A percentile compares a stretch with the other conserved stretches of the same genome.
These are phyloP conservation scores for Talaromyces thailandensis DNA, from an alignment of 495 filamentous ascomycete species.

Conservation along the genomic window DNA sequence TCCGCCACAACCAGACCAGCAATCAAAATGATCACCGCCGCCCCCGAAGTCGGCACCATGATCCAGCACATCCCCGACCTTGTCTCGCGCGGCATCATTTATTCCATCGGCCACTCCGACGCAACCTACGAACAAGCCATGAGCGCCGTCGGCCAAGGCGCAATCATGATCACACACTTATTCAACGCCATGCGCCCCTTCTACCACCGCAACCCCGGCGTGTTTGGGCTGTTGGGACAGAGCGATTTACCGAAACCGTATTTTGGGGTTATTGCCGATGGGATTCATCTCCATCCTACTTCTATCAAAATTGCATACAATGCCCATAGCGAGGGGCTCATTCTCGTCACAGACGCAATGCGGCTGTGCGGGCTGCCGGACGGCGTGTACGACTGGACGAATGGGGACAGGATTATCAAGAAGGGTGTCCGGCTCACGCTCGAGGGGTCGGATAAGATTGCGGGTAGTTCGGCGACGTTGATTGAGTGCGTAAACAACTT, in stretches of 20 bases:
- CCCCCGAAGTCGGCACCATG: slow-evolving; percentile 65
- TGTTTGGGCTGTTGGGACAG: slow-evolving; percentile 65
- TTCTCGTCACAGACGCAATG: slow-evolving; percentile 56
- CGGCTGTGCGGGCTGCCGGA: slow-evolving; percentile 61
- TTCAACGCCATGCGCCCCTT: slow-evolving; percentile 88
- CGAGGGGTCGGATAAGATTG: slow-evolving; percentile 64
- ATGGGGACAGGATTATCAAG: slow-evolving; percentile 64
- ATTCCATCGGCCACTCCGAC: slow-evolving; percentile 74
- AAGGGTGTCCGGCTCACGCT: slow-evolving; percentile 55
- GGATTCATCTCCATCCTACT: slow-evolving; percentile 53
- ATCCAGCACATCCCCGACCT: slow-evolving; percentile 51
- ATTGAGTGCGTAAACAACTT: slow-evolving; percentile 80
- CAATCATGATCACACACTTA: slow-evolving; percentile 78
- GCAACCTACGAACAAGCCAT: slow-evolving; percentile 68
- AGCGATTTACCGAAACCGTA: slow-evolving; percentile 39
- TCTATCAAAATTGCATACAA: slow-evolving; percentile 52
- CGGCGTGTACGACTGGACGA: slow-evolving; percentile 70
- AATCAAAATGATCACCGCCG: slow-evolving; percentile 72
- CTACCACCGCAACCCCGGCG: slow-evolving; percentile 75
- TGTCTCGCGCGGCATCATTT: slow-evolving; percentile 50
- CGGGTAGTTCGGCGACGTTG: slow-evolving; percentile 59
- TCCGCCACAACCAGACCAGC: slow-evolving; percentile 15
- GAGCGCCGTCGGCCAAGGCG: slow-evolving; percentile 55
- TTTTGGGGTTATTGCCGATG: slow-evolving; percentile 55
- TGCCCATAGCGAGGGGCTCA: slow-evolving; percentile 42